Evolutionary conservation across 2,329 filamentous ascomycete genomes (phyloP).

Genomic region (Diaporthe citri): DNA sequence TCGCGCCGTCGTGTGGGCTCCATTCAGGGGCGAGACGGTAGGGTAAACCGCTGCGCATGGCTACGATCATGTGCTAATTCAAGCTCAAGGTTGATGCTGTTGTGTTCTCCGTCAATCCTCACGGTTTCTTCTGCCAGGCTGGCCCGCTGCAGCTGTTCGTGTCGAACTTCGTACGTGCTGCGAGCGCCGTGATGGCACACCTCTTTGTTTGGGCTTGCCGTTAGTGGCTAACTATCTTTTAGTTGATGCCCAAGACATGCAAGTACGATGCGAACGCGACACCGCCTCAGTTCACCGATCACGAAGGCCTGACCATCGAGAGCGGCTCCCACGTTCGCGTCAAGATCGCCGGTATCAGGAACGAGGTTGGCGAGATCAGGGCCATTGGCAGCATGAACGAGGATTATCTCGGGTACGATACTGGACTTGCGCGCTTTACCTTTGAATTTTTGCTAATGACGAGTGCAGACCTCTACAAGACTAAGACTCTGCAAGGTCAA

Average conservation of each 20-base stretch:
- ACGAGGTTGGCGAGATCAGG: slow-evolving; percentile 94
- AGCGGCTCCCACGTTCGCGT: slow-evolving; percentile 93
- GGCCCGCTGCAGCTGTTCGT: slow-evolving; percentile 85
- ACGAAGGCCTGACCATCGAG: slow-evolving; percentile 93
- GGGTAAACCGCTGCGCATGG: slow-evolving; percentile 30
- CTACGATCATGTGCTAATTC: slow-evolving; percentile 35
- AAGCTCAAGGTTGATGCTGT: slow-evolving; percentile 85
- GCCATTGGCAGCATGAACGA: slow-evolving; percentile 98
- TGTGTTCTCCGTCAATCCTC: slow-evolving; percentile 89
- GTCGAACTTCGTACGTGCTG: slow-evolving; percentile 78
- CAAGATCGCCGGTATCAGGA: slow-evolving; percentile 93
- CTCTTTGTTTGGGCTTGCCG: not conserved
- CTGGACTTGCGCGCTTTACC: not conserved
- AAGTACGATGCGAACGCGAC: slow-evolving; percentile 96
- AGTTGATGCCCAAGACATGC: slow-evolving; percentile 93
- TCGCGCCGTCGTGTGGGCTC: slow-evolving; percentile 95
- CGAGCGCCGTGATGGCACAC: not conserved
- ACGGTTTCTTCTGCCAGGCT: slow-evolving; percentile 90
- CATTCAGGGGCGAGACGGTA: slow-evolving; percentile 98
- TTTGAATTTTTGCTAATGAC: slow-evolving; percentile 5
- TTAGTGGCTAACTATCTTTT: slow-evolving; percentile 45
- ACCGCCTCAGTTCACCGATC: slow-evolving; percentile 96
- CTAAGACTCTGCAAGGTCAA: slow-evolving; percentile 1
- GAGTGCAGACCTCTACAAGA: slow-evolving; percentile 37
- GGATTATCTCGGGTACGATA: slow-evolving; percentile 74